Base-by-base conservation (phyloP, 345 rosid species). In the Moricandia arvensis region DNA sequence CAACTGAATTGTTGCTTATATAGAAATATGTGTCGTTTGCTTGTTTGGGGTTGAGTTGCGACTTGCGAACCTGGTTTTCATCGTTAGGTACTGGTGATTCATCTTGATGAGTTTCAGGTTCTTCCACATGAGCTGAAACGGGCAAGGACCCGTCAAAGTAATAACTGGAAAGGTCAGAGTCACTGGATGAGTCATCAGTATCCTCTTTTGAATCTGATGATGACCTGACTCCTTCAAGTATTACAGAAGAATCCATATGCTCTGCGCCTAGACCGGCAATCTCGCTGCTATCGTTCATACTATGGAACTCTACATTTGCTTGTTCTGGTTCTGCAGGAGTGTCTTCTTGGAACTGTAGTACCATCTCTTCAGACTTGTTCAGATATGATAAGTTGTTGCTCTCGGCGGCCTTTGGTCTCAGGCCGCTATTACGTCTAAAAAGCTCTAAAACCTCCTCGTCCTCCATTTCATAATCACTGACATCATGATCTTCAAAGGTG, bases 171-270 rank as follows among this genome's bases (percentile, higher is more conserved):
- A 66, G 55, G 47, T 76, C 76, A 11, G 63, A 78, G 69, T 53
- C 38, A 55, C 68, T 65, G 0, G 87, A 84, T 59, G 89, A 64
- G 26, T 82, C 85, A 3, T 49, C 87, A 0, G 41, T 58, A 17
- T 59, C 82, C 8, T 79, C 77, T 34, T 71, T 15, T 21, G 64
- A 66, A 59, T 35, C 70, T 45, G 78, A 59, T 69, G 67, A 66
- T 60, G 73, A 57, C 47, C 55, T 66, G 63, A 7, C n/a, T 77
- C 33, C 47, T 72, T 35, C 59, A 5, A 16, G 30, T 16, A 71
- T 13, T 2, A 34, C 68, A 1, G 12, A 13, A 30, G 63, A 35
- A 16, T 59, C 16, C 45, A 15, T 35, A 24, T 65, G 16, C 13
- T 15, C 13, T 15, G 26, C 38, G 1, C 11, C 41, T 64, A 47